Conservation (phyloP, 495 filamentous ascomycete species). For the Podospora tetraspora region DNA sequence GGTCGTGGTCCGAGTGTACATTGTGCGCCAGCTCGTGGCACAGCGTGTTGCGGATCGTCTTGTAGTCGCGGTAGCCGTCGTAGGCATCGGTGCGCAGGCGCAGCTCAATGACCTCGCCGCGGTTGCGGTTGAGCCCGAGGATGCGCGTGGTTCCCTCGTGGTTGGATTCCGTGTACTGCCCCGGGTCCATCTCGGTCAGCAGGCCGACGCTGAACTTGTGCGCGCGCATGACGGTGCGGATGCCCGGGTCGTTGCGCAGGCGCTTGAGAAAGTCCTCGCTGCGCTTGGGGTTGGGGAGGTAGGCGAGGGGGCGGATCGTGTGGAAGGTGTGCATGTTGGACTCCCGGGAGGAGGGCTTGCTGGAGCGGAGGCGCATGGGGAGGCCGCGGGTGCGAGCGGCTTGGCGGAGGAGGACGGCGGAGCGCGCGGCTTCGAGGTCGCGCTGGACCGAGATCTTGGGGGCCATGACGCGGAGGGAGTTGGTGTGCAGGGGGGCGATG, state of each 20-base stretch:
- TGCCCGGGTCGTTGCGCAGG: slow-evolving; percentile 77
- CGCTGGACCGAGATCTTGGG: slow-evolving; percentile 38
- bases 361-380: slow-evolving; percentile 23
- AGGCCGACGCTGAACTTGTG: slow-evolving; percentile 84
- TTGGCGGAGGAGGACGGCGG: slow-evolving; percentile 35
- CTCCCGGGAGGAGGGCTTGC: slow-evolving; percentile 30
- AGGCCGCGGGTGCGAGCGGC: slow-evolving; percentile 28
- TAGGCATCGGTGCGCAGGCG: slow-evolving; percentile 86
- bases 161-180: slow-evolving; percentile 63
- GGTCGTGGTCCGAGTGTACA: slow-evolving; percentile 76
- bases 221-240: slow-evolving; percentile 71
- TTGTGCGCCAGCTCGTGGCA: slow-evolving; percentile 96
- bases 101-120: slow-evolving; percentile 87
- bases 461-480: slow-evolving; percentile 61
- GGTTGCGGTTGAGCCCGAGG: slow-evolving; percentile 81
- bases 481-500: slow-evolving; percentile 47
- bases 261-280: slow-evolving; percentile 69
- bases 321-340: slow-evolving; percentile 74
- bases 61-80: slow-evolving; percentile 90
- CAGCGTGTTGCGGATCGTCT: slow-evolving; percentile 80
- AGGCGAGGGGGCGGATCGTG: slow-evolving; percentile 64
- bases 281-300: slow-evolving; percentile 69
- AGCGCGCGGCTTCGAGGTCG: slow-evolving; percentile 42
- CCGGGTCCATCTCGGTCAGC: slow-evolving; percentile 92
- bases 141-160: slow-evolving; percentile 65